Conservation (phyloP, 2,329 filamentous ascomycete species). For the Claviceps cyperi region DNA sequence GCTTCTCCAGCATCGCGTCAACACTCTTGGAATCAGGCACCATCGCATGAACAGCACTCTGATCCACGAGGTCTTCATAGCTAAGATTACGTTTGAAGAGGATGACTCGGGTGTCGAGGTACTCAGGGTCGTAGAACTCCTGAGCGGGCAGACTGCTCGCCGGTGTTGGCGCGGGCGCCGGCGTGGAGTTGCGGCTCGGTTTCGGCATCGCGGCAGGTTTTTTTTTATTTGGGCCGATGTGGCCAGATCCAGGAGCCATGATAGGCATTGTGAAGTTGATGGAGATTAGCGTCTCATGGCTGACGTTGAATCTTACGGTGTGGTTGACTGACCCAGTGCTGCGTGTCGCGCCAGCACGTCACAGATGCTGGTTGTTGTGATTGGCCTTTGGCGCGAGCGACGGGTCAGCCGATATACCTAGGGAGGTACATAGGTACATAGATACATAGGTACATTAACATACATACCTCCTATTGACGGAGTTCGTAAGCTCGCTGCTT, state of each 20-base stretch:
- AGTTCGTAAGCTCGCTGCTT: neutral
- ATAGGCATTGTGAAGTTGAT: conserved; percentile 2
- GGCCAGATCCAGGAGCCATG: conserved; percentile 45
- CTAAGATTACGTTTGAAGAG: conserved; percentile 40
- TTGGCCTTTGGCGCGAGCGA: neutral
- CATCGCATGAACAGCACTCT: conserved; percentile 37
- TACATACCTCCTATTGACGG: too few relatives aligned
- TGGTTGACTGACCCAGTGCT: conserved; percentile 3
- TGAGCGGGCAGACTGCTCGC: conserved; percentile 39
- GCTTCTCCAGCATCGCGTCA: conserved; percentile 46
- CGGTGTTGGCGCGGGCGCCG: conserved; percentile 35
- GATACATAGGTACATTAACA: neutral
- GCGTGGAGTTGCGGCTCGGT: conserved; percentile 69
- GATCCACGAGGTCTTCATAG: conserved; percentile 57
- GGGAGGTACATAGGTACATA: neutral
- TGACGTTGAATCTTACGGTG: conserved; percentile 4
- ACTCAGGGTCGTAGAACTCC: conserved; percentile 45
- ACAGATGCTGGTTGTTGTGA: neutral
- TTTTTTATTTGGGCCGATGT: conserved; percentile 54
- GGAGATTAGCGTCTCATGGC: conserved; percentile 3
- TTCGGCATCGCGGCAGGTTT: conserved; percentile 43
- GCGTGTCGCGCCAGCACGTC: conserved; percentile 4
- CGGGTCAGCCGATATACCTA: neutral
- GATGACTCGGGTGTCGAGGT: conserved; percentile 49
- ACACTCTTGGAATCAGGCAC: conserved; percentile 50